Conservation (phyloP, 257 asterid genomes). For the Jacaranda mimosifolia region DNA sequence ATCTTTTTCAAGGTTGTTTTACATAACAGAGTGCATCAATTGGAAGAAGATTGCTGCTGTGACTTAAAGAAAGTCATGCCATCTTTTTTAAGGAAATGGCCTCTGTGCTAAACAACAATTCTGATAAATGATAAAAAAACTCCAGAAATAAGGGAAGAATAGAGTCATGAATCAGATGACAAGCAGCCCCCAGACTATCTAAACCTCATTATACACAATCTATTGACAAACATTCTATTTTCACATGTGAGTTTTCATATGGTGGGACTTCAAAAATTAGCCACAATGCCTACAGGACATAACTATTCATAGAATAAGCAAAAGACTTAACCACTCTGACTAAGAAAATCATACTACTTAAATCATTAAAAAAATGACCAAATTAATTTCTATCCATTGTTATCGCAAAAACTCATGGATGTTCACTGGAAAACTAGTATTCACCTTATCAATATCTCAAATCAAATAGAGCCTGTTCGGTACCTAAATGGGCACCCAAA, state of each 20-base stretch:
- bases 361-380: neutral
- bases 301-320: neutral
- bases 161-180: neutral
- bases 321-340: neutral
- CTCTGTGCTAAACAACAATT: neutral
- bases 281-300: neutral
- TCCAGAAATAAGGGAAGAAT: neutral
- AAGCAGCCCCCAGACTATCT: neutral
- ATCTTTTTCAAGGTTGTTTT: neutral
- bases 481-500: too few relatives aligned
- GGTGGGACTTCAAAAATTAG: constrained; percentile 8
- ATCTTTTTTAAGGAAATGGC: constrained; percentile 10
- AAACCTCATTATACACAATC: neutral
- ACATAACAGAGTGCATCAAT: neutral
- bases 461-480: too few relatives aligned
- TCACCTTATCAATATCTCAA: too few relatives aligned
- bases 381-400: neutral
- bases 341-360: neutral
- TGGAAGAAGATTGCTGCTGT: constrained; percentile 14
- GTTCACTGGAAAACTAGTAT: too few relatives aligned
- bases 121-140: neutral
- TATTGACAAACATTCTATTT: neutral
- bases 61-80: neutral
- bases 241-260: neutral
- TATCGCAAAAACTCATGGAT: neutral